Conservation (phyloP, 805 yeast genomes). For the Ogataea nitratoaversa region DNA sequence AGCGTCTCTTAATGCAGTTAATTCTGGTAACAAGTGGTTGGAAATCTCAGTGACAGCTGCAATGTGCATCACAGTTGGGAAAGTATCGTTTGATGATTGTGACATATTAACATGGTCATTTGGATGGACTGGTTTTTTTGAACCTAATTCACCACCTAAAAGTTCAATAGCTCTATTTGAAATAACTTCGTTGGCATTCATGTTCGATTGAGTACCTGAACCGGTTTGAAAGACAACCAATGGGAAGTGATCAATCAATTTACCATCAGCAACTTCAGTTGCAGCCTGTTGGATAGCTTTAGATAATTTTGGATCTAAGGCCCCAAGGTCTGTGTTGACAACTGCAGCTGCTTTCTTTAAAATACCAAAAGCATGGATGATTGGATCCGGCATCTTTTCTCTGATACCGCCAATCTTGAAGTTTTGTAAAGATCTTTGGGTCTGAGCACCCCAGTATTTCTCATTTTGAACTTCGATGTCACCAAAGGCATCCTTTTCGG, state of each 20-base stretch:
- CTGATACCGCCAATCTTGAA: constrained; percentile 93
- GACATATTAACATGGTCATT: constrained; percentile 98
- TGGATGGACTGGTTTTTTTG: constrained; percentile 94
- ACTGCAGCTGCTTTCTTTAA: constrained; percentile 93
- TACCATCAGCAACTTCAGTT: constrained; percentile 90
- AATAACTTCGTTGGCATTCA: constrained; percentile 99
- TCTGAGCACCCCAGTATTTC: constrained; percentile 98
- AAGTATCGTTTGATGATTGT: constrained; percentile 97
- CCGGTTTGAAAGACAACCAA: constrained; percentile 99
- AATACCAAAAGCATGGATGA: constrained; percentile 87
- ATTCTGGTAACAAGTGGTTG: constrained; percentile 71
- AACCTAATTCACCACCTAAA: constrained; percentile 87
- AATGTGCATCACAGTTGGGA: constrained; percentile 99
- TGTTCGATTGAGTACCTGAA: constrained; percentile 96
- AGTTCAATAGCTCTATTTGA: constrained; percentile 97
- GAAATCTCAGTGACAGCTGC: constrained; percentile 93
- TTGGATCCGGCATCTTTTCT: constrained; percentile 88
- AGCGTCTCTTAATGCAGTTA: constrained; percentile 73
- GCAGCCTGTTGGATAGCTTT: constrained; percentile 90
- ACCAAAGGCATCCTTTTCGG: constrained; percentile 95
- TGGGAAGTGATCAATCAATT: constrained; percentile 91
- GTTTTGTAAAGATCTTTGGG: constrained; percentile 88
- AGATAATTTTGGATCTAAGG: constrained; percentile 78
- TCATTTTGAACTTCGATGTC: constrained; percentile 50
- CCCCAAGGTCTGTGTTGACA: constrained; percentile 79